Evolutionary conservation across 768 basidiomycete species (phyloP).

Genomic region (Suillus placidus): DNA sequence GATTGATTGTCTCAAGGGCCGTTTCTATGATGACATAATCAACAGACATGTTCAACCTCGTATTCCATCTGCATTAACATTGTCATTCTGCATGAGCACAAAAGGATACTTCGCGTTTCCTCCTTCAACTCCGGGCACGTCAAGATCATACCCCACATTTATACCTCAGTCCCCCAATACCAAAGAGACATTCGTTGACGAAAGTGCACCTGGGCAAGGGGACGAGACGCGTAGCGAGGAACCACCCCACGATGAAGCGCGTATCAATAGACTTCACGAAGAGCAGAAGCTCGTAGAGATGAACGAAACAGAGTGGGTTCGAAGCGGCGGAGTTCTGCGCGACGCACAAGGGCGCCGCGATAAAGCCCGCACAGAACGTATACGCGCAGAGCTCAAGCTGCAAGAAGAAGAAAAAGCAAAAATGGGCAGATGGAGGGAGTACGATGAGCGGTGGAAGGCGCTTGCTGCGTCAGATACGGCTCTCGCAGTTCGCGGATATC

Average conservation of each 20-base stretch:
- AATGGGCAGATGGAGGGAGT: slow-evolving; percentile 50
- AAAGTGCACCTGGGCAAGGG: not conserved
- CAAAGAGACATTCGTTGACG: not conserved
- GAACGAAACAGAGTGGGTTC: slow-evolving; percentile 63
- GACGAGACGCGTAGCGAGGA: slow-evolving; percentile 9
- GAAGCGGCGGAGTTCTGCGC: slow-evolving; percentile 57
- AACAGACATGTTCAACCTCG: not conserved
- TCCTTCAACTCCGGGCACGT: not conserved
- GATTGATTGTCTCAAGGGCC: not conserved
- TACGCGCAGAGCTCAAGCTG: slow-evolving; percentile 49
- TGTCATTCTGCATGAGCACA: not conserved
- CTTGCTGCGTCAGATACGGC: slow-evolving; percentile 34
- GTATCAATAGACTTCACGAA: slow-evolving; percentile 24
- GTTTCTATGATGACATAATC: not conserved
- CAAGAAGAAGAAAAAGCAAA: slow-evolving; percentile 45
- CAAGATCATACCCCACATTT: slow-evolving; percentile 1
- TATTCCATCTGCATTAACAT: not conserved
- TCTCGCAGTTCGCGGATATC: slow-evolving; percentile 52
- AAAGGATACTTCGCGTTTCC: slow-evolving; percentile 9
- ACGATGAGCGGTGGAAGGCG: slow-evolving; percentile 54
- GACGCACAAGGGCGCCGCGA: slow-evolving; percentile 54
- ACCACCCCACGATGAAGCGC: slow-evolving; percentile 18
- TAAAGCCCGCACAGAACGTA: slow-evolving; percentile 47
- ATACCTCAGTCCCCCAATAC: not conserved
- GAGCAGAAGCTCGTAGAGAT: slow-evolving; percentile 46